Base-by-base conservation (phyloP, 352 stramenopile species). In the Pythium plurisporium region DNA sequence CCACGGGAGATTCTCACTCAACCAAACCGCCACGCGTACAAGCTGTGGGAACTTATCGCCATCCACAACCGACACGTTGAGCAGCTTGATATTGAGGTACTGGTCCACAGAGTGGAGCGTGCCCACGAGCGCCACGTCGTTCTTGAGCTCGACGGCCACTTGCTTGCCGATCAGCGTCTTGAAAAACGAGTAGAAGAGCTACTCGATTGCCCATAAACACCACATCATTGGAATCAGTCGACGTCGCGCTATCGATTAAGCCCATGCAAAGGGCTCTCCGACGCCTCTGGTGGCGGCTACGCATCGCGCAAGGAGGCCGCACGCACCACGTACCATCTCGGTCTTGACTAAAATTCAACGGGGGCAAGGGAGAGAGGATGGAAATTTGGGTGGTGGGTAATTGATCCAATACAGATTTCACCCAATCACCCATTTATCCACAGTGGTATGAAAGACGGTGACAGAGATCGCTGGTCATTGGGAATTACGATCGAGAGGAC, bases 51-150 rank as follows among this genome's bases (percentile, higher is more conserved):
- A 99, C 69, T 96, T 96, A 44, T 98, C 87, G 30, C 85, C 78
- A 52, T 99, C 94, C 14, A 99, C 94, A 17, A 99, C 93, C 47
- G 92, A 86, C 11, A 99, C 93, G 53, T 98, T 94, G 45, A 90
- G 81, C 19, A 99, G 79, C 73, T 99, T 99, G 40, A 99, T 95
- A 73, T 99, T 99, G 19, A 99, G 82, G 76, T 99, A 99, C 79
- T 99, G 97, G 74, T 99, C 97, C 22, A 99, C 96, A 25, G 89
- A 98, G 73, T 99, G 92, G 25, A 99, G 78, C 31, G 84, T 97
- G 30, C 95, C 95, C 34, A 96, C 98, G 23, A 99, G 81, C 46
- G 96, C 87, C 45, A 99, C 90, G 67, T 99, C 96, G 70, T 99
- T 99, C 81, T 99, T 99, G 31, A 99, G 82, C 76, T 99, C 97